These are phyloP conservation scores for Tuber microsphaerosporum DNA, from an alignment of 495 filamentous ascomycete species.

Conservation along the genomic window DNA sequence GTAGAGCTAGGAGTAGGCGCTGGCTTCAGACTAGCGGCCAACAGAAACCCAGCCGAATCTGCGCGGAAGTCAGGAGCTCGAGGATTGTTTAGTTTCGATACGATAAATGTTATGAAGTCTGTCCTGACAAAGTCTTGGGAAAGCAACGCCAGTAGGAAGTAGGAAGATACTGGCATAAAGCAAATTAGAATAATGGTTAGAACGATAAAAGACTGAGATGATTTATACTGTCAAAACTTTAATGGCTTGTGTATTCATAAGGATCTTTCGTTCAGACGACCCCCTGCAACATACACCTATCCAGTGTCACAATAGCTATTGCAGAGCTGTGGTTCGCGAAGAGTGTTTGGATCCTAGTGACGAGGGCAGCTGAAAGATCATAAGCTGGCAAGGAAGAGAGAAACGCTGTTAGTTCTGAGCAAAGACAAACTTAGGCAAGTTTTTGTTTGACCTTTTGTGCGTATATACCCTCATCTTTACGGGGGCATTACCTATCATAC, in stretches of 20 bases:
- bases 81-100: background rate
- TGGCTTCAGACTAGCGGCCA: background rate
- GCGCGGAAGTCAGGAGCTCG: background rate
- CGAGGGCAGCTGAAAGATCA: background rate
- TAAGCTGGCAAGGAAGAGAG: background rate
- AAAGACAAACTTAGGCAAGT: background rate
- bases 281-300: background rate
- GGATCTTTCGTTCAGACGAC: background rate
- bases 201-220: background rate
- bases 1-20: background rate
- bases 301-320: background rate
- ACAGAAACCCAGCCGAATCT: background rate
- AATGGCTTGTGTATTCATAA: background rate
- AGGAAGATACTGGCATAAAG: background rate
- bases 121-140: background rate
- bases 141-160: background rate
- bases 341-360: too few relatives aligned
- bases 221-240: background rate
- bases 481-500: background rate
- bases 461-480: background rate
- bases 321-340: background rate
- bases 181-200: background rate
- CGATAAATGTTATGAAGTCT: background rate
- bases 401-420: background rate
- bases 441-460: background rate